Base-by-base conservation (phyloP, 257 asterid species). In the Primulina huaijiensis region DNA sequence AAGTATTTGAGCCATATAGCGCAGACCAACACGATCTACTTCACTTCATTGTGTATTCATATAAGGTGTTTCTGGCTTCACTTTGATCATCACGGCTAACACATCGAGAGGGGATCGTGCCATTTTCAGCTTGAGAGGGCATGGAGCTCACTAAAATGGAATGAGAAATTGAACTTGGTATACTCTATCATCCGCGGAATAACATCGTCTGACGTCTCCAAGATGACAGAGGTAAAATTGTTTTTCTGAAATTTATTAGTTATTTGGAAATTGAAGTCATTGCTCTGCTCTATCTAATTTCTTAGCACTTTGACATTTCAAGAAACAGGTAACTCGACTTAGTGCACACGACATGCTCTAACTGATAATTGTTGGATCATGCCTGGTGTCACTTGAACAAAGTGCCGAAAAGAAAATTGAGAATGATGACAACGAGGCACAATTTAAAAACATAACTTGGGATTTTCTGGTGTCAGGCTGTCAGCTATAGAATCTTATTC, bases 81-180 rank as follows among this genome's bases (percentile, higher is more conserved):
- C n/a, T 43, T 43, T 43, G 60, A 67, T 76, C 6, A 27, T 70
- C 34, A 30, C 30, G 62, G 58, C 64, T 68, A 27, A 64, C 57
- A 10, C 6, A 7, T 74, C 50, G 58, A 23, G 59, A 20, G 66
- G 60, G 65, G 43, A 58, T 40, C 62, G 8, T 58, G 55, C 23
- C 23, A 29, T 72, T 77, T 73, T 75, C 92, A 92, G 98, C 96
- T 92, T 53, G 94, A 87, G 76, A 86, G 94, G 78, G 95, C 98
- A 8, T 92, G 98, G 98, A 86, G 76, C 73, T 85, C 95, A 35
- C 75, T 92, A 65, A 84, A 69, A 58, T 83, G 89, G 95, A 82
- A 38, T 8, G 50, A 38, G 50, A 38, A 38, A 38, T 38, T 38
- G 50, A 38, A 38, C 50, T 8, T 38, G 50, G 50, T 38, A 38